Conservation (phyloP, 208 protist genomes). For the Naegleria fowleri region DNA sequence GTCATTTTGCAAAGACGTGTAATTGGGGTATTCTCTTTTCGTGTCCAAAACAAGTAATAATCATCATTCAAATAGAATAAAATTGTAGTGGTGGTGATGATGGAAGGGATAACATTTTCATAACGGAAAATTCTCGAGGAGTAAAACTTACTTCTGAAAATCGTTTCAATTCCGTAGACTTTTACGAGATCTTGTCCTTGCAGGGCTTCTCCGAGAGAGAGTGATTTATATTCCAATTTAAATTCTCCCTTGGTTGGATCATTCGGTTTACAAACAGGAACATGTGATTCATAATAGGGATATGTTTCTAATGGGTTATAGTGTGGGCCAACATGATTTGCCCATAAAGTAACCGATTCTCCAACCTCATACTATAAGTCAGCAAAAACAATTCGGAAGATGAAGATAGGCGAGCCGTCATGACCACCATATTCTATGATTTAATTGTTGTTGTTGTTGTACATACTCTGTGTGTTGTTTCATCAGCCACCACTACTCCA, state of each 20-base stretch:
- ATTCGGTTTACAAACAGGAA: constrained; percentile 53
- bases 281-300: constrained; percentile 50
- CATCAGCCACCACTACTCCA: neutral
- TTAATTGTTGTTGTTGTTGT: too few species aligned
- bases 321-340: constrained; percentile 74
- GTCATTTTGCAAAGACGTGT: neutral
- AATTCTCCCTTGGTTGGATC: neutral
- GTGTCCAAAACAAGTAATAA: neutral
- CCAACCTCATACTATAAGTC: neutral
- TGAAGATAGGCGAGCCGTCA: neutral
- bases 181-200: constrained; percentile 45
- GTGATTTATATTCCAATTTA: constrained; percentile 3
- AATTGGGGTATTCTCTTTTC: neutral
- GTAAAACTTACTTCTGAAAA: neutral
- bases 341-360: constrained; percentile 55
- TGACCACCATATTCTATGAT: neutral
- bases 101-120: neutral
- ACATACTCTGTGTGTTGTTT: neutral
- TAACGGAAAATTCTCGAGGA: neutral
- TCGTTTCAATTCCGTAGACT: neutral
- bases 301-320: constrained; percentile 78
- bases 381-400: neutral
- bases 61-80: too few species aligned
- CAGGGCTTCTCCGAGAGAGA: constrained; percentile 49
- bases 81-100: neutral